Evolutionary conservation across 257 asterid genomes (phyloP).

Genomic region (Jacaranda mimosifolia): DNA sequence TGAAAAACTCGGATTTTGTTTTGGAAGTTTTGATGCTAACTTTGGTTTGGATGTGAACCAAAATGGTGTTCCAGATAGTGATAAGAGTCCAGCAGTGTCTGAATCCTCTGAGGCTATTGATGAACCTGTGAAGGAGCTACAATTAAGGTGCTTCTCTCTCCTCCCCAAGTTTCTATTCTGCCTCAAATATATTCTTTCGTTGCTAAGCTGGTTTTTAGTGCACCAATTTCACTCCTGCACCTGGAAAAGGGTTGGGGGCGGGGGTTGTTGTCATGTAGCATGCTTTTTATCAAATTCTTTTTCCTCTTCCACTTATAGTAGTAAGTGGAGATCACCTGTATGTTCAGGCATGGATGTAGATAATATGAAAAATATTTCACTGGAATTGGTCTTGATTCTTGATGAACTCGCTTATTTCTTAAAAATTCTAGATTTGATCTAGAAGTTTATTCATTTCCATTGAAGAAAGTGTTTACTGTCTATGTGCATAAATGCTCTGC

Average conservation of each 20-base stretch:
- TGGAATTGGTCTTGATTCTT: slow-evolving; percentile 19
- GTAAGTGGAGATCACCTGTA: slow-evolving; percentile 8
- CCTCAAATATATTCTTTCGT: slow-evolving; percentile 10
- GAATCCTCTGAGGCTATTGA: slow-evolving; percentile 66
- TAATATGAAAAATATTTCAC: slow-evolving; percentile 1
- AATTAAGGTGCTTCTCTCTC: slow-evolving; percentile 61
- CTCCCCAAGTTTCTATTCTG: slow-evolving; percentile 29
- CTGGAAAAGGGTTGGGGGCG: too few species aligned
- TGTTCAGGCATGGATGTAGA: slow-evolving; percentile 11
- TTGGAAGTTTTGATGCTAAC: slow-evolving; percentile 91
- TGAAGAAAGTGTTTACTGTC: not conserved
- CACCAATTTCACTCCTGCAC: too few species aligned
- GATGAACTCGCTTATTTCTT: not conserved
- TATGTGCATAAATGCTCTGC: not conserved
- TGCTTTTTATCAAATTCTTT: not conserved
- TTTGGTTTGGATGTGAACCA: slow-evolving; percentile 61
- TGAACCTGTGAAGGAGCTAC: slow-evolving; percentile 64
- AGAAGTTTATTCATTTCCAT: not conserved
- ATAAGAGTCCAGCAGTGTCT: slow-evolving; percentile 50
- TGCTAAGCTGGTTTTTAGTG: not conserved
- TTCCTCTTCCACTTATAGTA: not conserved
- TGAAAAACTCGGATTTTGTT: slow-evolving; percentile 88
- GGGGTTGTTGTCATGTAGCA: too few species aligned
- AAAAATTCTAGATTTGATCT: slow-evolving; percentile 11
- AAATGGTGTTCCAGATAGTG: slow-evolving; percentile 52